Evolutionary conservation across 73 alveolate species (phyloP).

Genomic region (Effrenium voratum): DNA sequence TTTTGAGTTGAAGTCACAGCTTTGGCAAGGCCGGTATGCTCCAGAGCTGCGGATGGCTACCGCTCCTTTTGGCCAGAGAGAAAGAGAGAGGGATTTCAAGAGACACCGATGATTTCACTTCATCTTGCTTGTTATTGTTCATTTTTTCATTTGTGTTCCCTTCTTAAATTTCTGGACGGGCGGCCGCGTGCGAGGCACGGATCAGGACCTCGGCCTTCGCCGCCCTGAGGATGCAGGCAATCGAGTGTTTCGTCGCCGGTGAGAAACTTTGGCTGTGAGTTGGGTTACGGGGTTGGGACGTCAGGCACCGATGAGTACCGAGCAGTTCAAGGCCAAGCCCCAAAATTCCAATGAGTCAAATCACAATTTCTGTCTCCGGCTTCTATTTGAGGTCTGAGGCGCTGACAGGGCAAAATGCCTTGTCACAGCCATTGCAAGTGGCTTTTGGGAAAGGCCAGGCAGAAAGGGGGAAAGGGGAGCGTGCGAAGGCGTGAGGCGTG

Average conservation of each 20-base stretch:
- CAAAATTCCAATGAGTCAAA: not conserved
- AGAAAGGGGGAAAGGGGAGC: not conserved
- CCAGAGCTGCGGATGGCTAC: constrained; percentile 14
- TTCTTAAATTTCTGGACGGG: not conserved
- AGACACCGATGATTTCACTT: too few relatives aligned
- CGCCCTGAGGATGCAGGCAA: constrained; percentile 87
- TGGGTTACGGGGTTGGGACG: not conserved
- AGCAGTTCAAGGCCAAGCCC: constrained; percentile 37
- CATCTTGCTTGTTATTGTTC: too few relatives aligned
- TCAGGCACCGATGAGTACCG: constrained; percentile 89
- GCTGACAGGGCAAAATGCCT: not conserved
- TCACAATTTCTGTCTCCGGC: not conserved
- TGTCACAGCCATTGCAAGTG: not conserved
- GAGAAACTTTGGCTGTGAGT: not conserved
- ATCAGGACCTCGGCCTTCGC: constrained; percentile 47
- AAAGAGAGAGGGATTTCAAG: not conserved
- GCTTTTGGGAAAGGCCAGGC: not conserved
- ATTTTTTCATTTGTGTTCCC: not conserved
- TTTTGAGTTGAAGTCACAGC: not conserved
- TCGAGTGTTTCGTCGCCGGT: not conserved
- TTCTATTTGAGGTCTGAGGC: constrained; percentile 13
- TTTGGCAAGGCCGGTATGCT: not conserved
- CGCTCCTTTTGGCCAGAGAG: constrained; percentile 10
- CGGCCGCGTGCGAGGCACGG: constrained; percentile 28
- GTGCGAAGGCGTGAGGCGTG: not conserved